Evolutionary conservation across 2,329 filamentous ascomycete genomes (phyloP), one percentile per base, ranked within the genome.

Genomic region (Aspergillus chevalieri): DNA sequence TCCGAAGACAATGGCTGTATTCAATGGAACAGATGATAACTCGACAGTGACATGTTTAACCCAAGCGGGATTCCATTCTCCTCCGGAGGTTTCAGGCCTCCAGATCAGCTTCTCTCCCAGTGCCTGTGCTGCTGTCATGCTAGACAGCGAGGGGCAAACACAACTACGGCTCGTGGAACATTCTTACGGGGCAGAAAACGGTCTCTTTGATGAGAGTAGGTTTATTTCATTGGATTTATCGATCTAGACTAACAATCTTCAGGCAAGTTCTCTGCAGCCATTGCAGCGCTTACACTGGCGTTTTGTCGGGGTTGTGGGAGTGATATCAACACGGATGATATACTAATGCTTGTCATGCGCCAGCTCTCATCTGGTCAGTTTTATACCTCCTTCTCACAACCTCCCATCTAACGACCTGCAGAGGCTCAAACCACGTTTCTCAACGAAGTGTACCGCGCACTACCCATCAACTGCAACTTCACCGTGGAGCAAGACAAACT

Each of bases 381-480:
- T 28, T 72, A 73, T 55, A 57, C 64, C 4, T 58, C 66, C 17
- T 69, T 52, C 64, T 66, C 10, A 64, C 4, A n/a, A 9, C 15
- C 36, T 10, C 21, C 17, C 14, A 6, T 14, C 55, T 68, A 52
- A 64, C 38, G 38, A 43, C 24, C 9, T 39, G 48, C 59, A 84
- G 80, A 78, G 46, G 82, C 86, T 55, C 73, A 82, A 47, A 75
- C 77, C 39, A 76, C 83, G 50, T 83, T 84, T 75, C 73, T 87
- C 47, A 77, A 75, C 38, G 84, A 87, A 55, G 74, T 90, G 10
- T 83, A 88, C 47, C 78, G 81, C 38, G 81, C 87, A 50, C 73
- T 91, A 46, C 85, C 84, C 54, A 77, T 88, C 26, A 82, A 84
- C 45, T 81, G 91, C 44, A 92, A 97, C 69, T 94, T 91, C 63